phyloP scores from a whole-genome alignment of 257 asterid species.

The Solanum pennellii region DNA sequence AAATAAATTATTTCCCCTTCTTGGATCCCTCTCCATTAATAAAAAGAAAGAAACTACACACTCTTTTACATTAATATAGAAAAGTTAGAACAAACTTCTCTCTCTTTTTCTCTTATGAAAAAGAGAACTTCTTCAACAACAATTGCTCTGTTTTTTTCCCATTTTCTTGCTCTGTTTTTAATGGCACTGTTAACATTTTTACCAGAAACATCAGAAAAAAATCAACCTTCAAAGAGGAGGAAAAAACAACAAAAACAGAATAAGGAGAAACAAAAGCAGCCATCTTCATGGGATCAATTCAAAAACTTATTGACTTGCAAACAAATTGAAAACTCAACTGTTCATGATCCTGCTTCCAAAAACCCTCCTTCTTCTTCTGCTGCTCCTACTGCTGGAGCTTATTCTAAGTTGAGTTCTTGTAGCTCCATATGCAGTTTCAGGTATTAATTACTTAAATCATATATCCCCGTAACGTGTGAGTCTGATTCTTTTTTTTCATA shows the following conservation, averaged over 20 bases:
- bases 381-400: not conserved
- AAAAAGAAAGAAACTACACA: slow-evolving; percentile 34
- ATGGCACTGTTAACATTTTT: slow-evolving; percentile 57
- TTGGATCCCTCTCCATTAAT: slow-evolving; percentile 49
- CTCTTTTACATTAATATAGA: not conserved
- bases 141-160: slow-evolving; percentile 13
- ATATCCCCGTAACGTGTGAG: not conserved
- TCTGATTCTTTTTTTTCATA: not conserved
- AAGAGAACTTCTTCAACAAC: slow-evolving; percentile 15
- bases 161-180: slow-evolving; percentile 27
- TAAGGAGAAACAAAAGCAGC: slow-evolving; percentile 8
- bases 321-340: slow-evolving; percentile 40
- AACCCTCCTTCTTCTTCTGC: not conserved
- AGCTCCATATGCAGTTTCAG: slow-evolving; percentile 46
- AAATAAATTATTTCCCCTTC: slow-evolving; percentile 5
- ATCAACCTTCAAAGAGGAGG: slow-evolving; percentile 25
- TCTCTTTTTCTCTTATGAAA: slow-evolving; percentile 30
- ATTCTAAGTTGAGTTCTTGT: slow-evolving; percentile 27
- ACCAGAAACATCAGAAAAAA: slow-evolving; percentile 26
- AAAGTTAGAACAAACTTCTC: not conserved
- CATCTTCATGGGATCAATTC: slow-evolving; percentile 87
- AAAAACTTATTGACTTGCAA: slow-evolving; percentile 76
- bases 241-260: slow-evolving; percentile 12
- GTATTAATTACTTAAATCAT: not conserved
- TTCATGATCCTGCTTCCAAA: slow-evolving; percentile 55